Conservation (phyloP, 2,329 filamentous ascomycete species). For the Talaromyces sp. region DNA sequence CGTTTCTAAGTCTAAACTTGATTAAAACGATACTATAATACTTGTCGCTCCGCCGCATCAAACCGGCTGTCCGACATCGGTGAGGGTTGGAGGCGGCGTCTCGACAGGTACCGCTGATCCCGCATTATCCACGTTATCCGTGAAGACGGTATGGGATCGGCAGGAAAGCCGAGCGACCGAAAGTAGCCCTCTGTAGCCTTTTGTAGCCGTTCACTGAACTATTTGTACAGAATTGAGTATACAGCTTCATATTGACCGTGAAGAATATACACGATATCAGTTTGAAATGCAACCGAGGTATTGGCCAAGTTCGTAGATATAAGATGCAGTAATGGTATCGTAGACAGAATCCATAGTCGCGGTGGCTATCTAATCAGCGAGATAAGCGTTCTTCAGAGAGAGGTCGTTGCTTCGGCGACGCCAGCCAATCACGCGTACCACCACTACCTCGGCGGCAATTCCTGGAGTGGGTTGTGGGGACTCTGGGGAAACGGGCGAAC, state of each 20-base stretch:
- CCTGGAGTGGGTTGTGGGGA: background rate
- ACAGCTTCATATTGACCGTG: background rate
- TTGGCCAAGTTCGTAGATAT: background rate
- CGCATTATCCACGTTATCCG: background rate
- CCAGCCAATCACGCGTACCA: slow-evolving; percentile 11
- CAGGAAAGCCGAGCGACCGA: slow-evolving; percentile 2
- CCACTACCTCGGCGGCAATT: background rate
- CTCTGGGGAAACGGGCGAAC: background rate
- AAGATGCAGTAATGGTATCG: background rate
- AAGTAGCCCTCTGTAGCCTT: background rate
- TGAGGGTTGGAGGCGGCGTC: too few species aligned
- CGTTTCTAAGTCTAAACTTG: too few species aligned
- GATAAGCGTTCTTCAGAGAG: background rate
- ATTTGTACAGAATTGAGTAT: background rate
- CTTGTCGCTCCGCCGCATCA: background rate
- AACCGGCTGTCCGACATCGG: background rate
- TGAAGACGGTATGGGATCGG: background rate
- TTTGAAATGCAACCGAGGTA: background rate
- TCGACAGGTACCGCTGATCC: background rate
- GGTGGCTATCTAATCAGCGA: background rate
- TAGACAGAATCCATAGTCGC: background rate
- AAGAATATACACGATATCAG: background rate
- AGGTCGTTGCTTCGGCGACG: slow-evolving; percentile 3
- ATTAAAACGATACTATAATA: background rate
- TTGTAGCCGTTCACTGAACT: background rate